These are phyloP conservation scores for Colletotrichum sidae DNA, from an alignment of 2,329 filamentous ascomycete genomes.

Conservation along the genomic window DNA sequence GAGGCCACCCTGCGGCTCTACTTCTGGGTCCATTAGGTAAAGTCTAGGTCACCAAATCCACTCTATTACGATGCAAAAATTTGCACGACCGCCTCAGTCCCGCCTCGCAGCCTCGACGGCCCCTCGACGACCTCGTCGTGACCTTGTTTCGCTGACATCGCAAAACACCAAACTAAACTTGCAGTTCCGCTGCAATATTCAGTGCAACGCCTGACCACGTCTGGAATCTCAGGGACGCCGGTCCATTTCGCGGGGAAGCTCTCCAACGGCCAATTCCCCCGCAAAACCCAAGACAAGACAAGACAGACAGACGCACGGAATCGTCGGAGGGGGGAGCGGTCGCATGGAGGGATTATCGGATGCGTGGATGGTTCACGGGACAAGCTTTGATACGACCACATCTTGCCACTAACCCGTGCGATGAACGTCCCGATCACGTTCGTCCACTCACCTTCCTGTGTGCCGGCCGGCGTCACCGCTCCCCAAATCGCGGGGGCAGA, in stretches of 20 bases:
- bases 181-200: no score
- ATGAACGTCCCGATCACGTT: not conserved
- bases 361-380: not conserved
- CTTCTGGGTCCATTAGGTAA: constrained; percentile 35
- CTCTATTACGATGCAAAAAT: constrained; percentile 36
- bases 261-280: constrained; percentile 35
- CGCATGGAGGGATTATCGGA: no score
- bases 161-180: not conserved
- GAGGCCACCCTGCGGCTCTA: constrained; percentile 36
- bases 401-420: constrained; percentile 1
- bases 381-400: constrained; percentile 12
- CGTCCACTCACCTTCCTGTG: constrained; percentile 18
- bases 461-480: constrained; percentile 36
- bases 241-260: constrained; percentile 35
- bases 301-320: constrained; percentile 19
- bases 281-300: constrained; percentile 17
- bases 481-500: constrained; percentile 34
- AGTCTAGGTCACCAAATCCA: constrained; percentile 34
- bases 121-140: constrained; percentile 4
- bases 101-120: constrained; percentile 6
- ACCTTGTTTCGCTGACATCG: constrained; percentile 33
- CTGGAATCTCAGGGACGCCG: constrained; percentile 30
- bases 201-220: constrained; percentile 3
- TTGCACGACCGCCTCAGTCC: constrained; percentile 31
- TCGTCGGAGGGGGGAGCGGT: not conserved